A percentile compares a stretch with the other conserved stretches of the same genome.
Conservation (phyloP, 1,284 basidiomycete genomes). For the Ustilago crameri region DNA sequence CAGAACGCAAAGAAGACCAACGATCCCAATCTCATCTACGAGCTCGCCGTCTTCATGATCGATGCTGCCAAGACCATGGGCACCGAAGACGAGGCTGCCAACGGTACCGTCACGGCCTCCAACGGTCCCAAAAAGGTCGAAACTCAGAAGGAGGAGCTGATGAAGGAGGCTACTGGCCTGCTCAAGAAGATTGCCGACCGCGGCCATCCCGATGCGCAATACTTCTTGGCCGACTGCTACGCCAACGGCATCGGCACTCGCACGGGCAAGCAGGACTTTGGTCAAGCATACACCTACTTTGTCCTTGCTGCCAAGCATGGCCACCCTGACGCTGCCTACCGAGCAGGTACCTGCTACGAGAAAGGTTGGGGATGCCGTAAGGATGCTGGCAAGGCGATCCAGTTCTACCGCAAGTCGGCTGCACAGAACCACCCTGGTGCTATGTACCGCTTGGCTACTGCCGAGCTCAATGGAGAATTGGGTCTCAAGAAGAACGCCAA, state of each 20-base stretch:
- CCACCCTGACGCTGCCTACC: slow-evolving; percentile 95
- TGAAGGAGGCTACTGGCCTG: slow-evolving; percentile 88
- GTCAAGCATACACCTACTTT: slow-evolving; percentile 94
- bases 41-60: slow-evolving; percentile 98
- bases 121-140: slow-evolving; percentile 43
- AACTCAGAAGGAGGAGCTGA: slow-evolving; percentile 72
- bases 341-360: slow-evolving; percentile 96
- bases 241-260: slow-evolving; percentile 94
- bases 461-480: slow-evolving; percentile 94
- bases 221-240: slow-evolving; percentile 97
- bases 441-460: slow-evolving; percentile 94
- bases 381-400: slow-evolving; percentile 89
- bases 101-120: slow-evolving; percentile 18
- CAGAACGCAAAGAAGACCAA: slow-evolving; percentile 98
- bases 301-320: slow-evolving; percentile 96
- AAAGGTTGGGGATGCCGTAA: slow-evolving; percentile 97
- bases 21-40: slow-evolving; percentile 96
- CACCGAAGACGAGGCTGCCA: slow-evolving; percentile 32
- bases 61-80: slow-evolving; percentile 75
- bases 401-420: slow-evolving; percentile 91
- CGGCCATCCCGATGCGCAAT: slow-evolving; percentile 92
- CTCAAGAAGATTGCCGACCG: slow-evolving; percentile 91
- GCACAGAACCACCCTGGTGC: slow-evolving; percentile 91
- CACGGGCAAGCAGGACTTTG: slow-evolving; percentile 88
- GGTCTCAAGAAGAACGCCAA: slow-evolving; percentile 85